Percentiles rank a stretch among this genome's conserved stretches.
These are phyloP conservation scores for Butyriboletus loyo DNA, from an alignment of 768 basidiomycete genomes.

Conservation along the genomic window DNA sequence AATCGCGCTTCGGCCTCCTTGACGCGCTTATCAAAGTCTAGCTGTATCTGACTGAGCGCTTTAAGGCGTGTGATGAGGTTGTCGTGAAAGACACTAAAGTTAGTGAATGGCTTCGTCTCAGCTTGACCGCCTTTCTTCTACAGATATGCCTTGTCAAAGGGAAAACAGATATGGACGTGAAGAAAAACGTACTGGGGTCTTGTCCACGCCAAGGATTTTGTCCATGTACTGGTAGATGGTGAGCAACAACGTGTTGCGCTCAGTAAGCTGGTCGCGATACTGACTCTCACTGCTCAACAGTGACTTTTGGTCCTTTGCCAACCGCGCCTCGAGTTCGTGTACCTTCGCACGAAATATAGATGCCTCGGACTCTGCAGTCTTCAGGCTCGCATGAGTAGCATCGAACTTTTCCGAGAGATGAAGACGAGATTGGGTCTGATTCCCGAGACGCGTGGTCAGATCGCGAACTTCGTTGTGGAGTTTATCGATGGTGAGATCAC, in stretches of 20 bases:
- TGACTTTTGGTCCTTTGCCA: slow-evolving; percentile 79
- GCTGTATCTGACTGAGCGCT: slow-evolving; percentile 76
- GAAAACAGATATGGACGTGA: not conserved
- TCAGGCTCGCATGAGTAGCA: slow-evolving; percentile 53
- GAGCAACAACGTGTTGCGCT: slow-evolving; percentile 85
- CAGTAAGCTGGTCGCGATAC: slow-evolving; percentile 89
- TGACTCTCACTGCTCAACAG: slow-evolving; percentile 70
- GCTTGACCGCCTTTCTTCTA: slow-evolving; percentile 75
- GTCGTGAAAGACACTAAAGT: slow-evolving; percentile 92
- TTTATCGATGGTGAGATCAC: slow-evolving; percentile 70
- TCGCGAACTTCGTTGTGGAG: slow-evolving; percentile 81
- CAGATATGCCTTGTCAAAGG: not conserved
- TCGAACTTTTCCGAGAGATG: slow-evolving; percentile 92
- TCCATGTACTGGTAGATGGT: slow-evolving; percentile 96
- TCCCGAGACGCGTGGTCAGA: slow-evolving; percentile 70
- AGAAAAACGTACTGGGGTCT: slow-evolving; percentile 63
- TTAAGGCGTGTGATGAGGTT: slow-evolving; percentile 88
- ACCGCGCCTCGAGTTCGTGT: slow-evolving; percentile 71
- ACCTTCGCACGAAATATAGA: slow-evolving; percentile 55
- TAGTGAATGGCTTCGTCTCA: slow-evolving; percentile 90
- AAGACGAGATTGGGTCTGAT: slow-evolving; percentile 83
- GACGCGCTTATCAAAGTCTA: slow-evolving; percentile 80
- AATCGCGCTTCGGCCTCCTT: slow-evolving; percentile 78
- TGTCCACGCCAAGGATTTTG: slow-evolving; percentile 87
- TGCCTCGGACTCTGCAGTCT: slow-evolving; percentile 67